Evolutionary conservation across 805 yeast genomes (phyloP), one percentile per base, ranked within the genome.

Genomic region (Zygosaccharomyces gambellarensis): DNA sequence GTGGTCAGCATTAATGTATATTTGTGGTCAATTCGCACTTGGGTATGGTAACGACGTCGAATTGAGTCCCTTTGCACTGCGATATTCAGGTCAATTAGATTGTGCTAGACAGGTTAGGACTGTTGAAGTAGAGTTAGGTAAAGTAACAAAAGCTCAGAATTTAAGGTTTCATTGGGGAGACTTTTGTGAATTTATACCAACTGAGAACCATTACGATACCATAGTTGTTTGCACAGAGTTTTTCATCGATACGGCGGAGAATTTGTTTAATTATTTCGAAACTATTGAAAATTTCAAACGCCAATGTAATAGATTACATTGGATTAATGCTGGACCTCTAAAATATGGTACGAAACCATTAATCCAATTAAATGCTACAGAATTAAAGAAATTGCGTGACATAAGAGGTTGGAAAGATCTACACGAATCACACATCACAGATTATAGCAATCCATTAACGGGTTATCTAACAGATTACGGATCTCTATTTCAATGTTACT

Each of bases 271-370:
- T 36, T 90, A 90, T 65, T 66, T 92, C 47, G 85, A 84, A 47
- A 68, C 84, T 0, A 81, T 92, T 32, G 77, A 77, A 48, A 58
- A 64, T 9, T 58, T 83, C 31, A 67, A 73, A 9, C 59, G 60
- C 7, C 72, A 70, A 7, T 45, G 58, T 32, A 71, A 70, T 12
- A 75, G 75, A 3, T 83, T 87, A 0, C 72, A 76, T 38, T 92
- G 98, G 98, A 80, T 92, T 54, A 92, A 94, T 63, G 74, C 82
- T 11, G 99, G 99, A 0, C 99, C 99, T 0, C 72, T 94, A 52
- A 86, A 90, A 65, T 92, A 94, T 72, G 97, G 97, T 0, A 81
- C 89, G 2, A 86, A 90, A 47, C 82, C 96, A 43, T 73, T 78
- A 62, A 80, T 83, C 28, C 96, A 90, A 63, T 70, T 89, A 28